Percentiles rank a stretch among this genome's conserved stretches.
Conservation (phyloP, 805 yeast genomes). For the Torulaspora franciscae region DNA sequence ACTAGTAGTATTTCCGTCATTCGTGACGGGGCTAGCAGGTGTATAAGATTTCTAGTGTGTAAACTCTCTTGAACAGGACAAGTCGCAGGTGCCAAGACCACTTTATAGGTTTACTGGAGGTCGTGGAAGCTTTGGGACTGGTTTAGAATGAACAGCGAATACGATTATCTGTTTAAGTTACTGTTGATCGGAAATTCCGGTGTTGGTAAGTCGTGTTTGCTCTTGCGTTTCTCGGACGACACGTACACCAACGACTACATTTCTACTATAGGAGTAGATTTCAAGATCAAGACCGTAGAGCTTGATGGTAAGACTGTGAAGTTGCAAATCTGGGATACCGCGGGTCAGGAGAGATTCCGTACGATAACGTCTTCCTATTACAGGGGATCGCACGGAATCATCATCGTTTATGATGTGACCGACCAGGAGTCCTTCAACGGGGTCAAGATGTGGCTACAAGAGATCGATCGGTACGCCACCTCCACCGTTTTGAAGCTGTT, state of each 20-base stretch:
- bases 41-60: neutral
- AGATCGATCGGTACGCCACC: slow-evolving; percentile 96
- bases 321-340: slow-evolving; percentile 98
- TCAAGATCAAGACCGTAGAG: slow-evolving; percentile 82
- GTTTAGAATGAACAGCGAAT: slow-evolving; percentile 71
- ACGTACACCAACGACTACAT: slow-evolving; percentile 95
- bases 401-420: slow-evolving; percentile 95
- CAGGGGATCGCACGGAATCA: slow-evolving; percentile 98
- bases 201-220: slow-evolving; percentile 94
- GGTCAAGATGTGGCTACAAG: slow-evolving; percentile 98
- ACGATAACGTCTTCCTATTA: slow-evolving; percentile 96
- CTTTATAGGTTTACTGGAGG: neutral
- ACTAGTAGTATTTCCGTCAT: neutral
- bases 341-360: slow-evolving; percentile 97
- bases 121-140: neutral
- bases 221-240: slow-evolving; percentile 94
- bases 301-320: slow-evolving; percentile 96
- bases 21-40: neutral
- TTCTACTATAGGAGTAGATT: slow-evolving; percentile 97
- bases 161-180: slow-evolving; percentile 95
- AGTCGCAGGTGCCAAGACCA: slow-evolving; percentile 11
- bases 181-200: slow-evolving; percentile 97
- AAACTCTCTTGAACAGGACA: neutral
- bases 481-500: slow-evolving; percentile 93
- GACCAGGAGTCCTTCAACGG: slow-evolving; percentile 95